Base-by-base conservation (phyloP, 169 alveolate genomes). In the Toxoplasma gondii region DNA sequence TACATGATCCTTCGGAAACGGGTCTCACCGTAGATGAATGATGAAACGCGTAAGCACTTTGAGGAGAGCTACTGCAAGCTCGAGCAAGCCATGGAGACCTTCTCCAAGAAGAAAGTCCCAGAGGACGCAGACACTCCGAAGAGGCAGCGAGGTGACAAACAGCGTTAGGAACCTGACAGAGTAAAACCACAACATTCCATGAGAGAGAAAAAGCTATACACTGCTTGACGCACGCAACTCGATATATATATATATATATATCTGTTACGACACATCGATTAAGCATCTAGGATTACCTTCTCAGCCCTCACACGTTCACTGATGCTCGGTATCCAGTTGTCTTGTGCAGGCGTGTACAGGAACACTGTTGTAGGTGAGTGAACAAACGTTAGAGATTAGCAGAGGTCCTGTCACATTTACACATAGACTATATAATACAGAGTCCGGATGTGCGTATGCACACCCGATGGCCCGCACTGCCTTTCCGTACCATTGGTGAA, bases 401-500 rank as follows among this genome's bases (percentile, higher is more conserved):
- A 49, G 58, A 49, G 58, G 58, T 12, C 58, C 58, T 49, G 58
- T n/a, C n/a, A 49, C 58, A 12, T 12, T 12, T 7, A 12, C 58
- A 49, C 58, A 12, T 12, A 49, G 12, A 4, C 58, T 12, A 49
- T 49, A 12, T 7, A 49, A 49, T 7, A 4, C 4, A 49, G 58
- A 49, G 58, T 49, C 12, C 58, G 22, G 58, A 12, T 49, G 58
- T 49, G n/a, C n/a, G n/a, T n/a, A n/a, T n/a, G n/a, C n/a, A 49
- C 58, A 49, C 58, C 58, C 58, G 4, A 49, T 49, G 58, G 58
- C 58, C 58, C 58, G 58, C n/a, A n/a, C 12, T 12, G 58, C 4
- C 22, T 7, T 49, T 4, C 22, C 90, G 67, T 74, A 91, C 94
- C 94, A 96, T 43, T 95, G 97, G 84, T 96, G 96, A 9, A 96